These are phyloP conservation scores for Sporisorium reilianum DNA, from an alignment of 1,284 basidiomycete species.

Conservation along the genomic window DNA sequence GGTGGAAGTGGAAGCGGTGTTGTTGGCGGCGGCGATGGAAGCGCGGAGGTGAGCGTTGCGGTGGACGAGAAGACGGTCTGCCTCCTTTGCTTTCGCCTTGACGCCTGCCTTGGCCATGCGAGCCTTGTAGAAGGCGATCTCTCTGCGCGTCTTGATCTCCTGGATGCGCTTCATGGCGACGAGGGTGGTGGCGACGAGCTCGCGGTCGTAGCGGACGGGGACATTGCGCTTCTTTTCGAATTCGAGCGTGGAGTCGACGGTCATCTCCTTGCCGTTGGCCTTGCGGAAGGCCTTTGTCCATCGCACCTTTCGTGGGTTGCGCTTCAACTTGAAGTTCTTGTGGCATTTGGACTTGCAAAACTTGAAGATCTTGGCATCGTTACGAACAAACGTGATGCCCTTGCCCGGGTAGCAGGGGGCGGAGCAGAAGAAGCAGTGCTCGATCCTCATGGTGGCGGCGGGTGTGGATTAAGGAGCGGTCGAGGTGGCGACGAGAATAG, in stretches of 20 bases:
- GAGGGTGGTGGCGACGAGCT: constrained; percentile 92
- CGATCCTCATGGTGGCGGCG: constrained; percentile 67
- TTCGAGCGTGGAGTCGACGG: constrained; percentile 97
- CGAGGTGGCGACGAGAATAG: too few species aligned
- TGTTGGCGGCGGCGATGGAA: constrained; percentile 48
- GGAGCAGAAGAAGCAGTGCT: constrained; percentile 78
- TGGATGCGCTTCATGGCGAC: constrained; percentile 95
- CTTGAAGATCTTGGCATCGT: constrained; percentile 66
- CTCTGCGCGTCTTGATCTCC: constrained; percentile 90
- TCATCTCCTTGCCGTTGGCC: constrained; percentile 99
- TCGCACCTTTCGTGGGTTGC: constrained; percentile 97
- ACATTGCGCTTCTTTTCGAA: constrained; percentile 99
- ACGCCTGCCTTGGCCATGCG: constrained; percentile 65
- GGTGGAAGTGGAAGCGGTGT: constrained; percentile 33
- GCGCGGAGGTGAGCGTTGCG: constrained; percentile 62
- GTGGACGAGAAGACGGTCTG: constrained; percentile 63
- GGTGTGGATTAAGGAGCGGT: background rate
- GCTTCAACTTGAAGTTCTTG: constrained; percentile 86
- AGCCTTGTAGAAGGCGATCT: constrained; percentile 84
- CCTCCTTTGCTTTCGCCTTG: constrained; percentile 59
- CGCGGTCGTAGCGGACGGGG: constrained; percentile 96
- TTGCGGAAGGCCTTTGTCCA: constrained; percentile 99
- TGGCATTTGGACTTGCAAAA: constrained; percentile 70
- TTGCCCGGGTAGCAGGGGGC: constrained; percentile 94
- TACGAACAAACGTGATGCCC: constrained; percentile 69